Evolutionary conservation across 2,329 filamentous ascomycete genomes (phyloP).

Genomic region (Fusarium sp.): DNA sequence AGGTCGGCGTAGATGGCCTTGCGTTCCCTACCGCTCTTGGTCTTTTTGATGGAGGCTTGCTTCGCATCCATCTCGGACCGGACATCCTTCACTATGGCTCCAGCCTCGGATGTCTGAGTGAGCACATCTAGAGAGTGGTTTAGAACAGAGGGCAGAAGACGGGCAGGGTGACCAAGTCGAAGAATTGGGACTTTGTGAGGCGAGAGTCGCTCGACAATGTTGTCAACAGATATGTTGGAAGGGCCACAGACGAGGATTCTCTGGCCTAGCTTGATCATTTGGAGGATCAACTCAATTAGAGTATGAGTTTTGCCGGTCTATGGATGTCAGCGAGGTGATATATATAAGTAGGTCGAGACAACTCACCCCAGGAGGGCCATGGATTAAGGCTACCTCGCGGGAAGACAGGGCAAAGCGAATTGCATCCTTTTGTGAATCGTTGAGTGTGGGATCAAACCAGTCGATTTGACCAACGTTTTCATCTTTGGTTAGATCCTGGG

Average conservation of each 20-base stretch:
- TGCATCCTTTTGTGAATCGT: constrained; percentile 72
- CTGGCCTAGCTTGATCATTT: constrained; percentile 75
- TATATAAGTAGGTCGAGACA: background rate
- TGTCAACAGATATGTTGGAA: constrained; percentile 97
- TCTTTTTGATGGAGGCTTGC: constrained; percentile 87
- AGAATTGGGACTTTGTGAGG: constrained; percentile 86
- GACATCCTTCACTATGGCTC: constrained; percentile 87
- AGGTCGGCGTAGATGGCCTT: constrained; percentile 84
- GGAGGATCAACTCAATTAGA: constrained; percentile 92
- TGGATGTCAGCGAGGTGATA: constrained; percentile 8
- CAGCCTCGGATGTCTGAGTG: constrained; percentile 88
- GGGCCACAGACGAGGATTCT: constrained; percentile 93
- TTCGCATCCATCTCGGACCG: constrained; percentile 92
- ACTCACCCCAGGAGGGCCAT: constrained; percentile 84
- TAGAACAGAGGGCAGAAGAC: constrained; percentile 85
- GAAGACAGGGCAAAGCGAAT: constrained; percentile 84
- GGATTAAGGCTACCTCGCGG: constrained; percentile 84
- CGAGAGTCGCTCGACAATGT: constrained; percentile 91
- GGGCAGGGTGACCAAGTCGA: constrained; percentile 89
- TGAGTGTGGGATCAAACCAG: constrained; percentile 69
- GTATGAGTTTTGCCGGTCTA: constrained; percentile 96
- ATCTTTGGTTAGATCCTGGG: constrained; percentile 52
- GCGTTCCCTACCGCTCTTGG: constrained; percentile 78
- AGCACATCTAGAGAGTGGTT: constrained; percentile 91
- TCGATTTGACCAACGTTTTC: constrained; percentile 58